Percentiles rank a stretch among this genome's conserved stretches.
phyloP scores from a whole-genome alignment of 2,329 filamentous ascomycete species.

The Scleromitrula shiraiana region DNA sequence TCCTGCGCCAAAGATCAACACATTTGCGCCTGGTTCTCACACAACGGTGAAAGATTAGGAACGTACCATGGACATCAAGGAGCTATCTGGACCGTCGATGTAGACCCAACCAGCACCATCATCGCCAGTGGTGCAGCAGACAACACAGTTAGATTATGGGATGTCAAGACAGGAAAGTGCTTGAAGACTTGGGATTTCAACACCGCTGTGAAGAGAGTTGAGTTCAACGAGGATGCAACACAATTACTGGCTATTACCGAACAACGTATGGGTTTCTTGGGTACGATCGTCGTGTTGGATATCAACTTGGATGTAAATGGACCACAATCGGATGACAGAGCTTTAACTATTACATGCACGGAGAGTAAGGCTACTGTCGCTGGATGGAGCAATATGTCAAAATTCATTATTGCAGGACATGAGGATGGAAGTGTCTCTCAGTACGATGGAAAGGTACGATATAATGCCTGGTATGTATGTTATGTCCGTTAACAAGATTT shows the following conservation, averaged over 20 bases:
- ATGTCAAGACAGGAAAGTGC: slow-evolving; percentile 83
- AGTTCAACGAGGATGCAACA: slow-evolving; percentile 91
- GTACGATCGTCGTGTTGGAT: slow-evolving; percentile 88
- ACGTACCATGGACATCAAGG: slow-evolving; percentile 96
- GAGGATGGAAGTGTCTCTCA: slow-evolving; percentile 89
- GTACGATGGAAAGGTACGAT: slow-evolving; percentile 77
- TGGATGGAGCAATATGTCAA: slow-evolving; percentile 87
- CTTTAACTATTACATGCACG: slow-evolving; percentile 82
- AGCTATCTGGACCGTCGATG: slow-evolving; percentile 97
- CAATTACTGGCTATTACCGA: slow-evolving; percentile 91
- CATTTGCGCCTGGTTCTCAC: slow-evolving; percentile 93
- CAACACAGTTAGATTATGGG: slow-evolving; percentile 97
- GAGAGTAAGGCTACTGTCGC: slow-evolving; percentile 96
- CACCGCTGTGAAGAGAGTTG: slow-evolving; percentile 94
- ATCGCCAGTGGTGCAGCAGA: slow-evolving; percentile 94
- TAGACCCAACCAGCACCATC: slow-evolving; percentile 84
- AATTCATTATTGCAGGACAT: slow-evolving; percentile 96
- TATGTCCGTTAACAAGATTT: slow-evolving; percentile 15
- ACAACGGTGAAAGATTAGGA: slow-evolving; percentile 95
- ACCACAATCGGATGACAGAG: slow-evolving; percentile 76
- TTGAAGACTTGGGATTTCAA: slow-evolving; percentile 98
- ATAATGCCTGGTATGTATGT: neutral
- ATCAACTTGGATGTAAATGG: slow-evolving; percentile 77
- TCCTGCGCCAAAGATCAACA: slow-evolving; percentile 94
- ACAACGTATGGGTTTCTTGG: slow-evolving; percentile 95